A percentile compares a stretch with the other conserved stretches of the same genome.
phyloP scores from a whole-genome alignment of 345 rosid species.

The Eucalyptus caleyi region DNA sequence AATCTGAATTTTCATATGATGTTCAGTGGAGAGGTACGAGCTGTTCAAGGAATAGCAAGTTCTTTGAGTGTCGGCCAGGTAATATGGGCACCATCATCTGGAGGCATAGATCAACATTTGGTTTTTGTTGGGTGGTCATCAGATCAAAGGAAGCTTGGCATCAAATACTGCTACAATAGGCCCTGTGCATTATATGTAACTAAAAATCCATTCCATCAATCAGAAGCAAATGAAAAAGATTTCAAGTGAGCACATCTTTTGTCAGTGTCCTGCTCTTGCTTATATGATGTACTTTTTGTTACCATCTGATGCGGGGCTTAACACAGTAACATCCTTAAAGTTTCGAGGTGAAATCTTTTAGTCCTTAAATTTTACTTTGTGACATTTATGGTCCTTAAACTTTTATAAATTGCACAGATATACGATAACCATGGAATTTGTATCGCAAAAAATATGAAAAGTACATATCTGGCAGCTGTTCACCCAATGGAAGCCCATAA shows the following conservation, averaged over 20 bases:
- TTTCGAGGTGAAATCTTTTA: neutral
- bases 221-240: slow-evolving; percentile 14
- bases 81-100: slow-evolving; percentile 66
- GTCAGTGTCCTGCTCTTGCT: neutral
- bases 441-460: neutral
- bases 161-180: slow-evolving; percentile 80
- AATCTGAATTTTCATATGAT: neutral
- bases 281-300: neutral
- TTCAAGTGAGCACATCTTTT: slow-evolving; percentile 35
- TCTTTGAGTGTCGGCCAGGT: slow-evolving; percentile 86
- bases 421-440: neutral
- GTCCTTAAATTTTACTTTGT: neutral
- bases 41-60: slow-evolving; percentile 55
- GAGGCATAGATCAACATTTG: slow-evolving; percentile 35
- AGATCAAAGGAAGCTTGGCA: slow-evolving; percentile 73
- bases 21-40: slow-evolving; percentile 62
- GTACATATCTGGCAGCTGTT: neutral
- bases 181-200: slow-evolving; percentile 66
- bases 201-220: slow-evolving; percentile 12
- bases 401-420: neutral
- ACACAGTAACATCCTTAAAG: neutral
- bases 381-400: neutral
- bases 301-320: neutral
- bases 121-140: slow-evolving; percentile 90
- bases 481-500: neutral